Conservation (phyloP, 768 basidiomycete genomes). For the Suillus subaureus region DNA sequence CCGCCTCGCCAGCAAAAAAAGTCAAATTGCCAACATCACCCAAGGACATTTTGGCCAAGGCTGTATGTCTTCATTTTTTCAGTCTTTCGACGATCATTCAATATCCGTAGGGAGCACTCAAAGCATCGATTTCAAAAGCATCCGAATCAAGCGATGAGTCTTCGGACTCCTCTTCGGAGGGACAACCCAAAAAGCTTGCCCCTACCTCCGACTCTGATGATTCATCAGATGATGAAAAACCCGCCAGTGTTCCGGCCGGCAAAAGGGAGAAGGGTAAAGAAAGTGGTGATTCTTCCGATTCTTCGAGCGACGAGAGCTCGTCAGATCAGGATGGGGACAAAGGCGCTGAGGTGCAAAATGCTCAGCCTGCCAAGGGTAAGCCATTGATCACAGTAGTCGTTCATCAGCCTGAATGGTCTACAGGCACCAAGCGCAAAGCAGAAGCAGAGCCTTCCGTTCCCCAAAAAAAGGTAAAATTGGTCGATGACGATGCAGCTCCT, state of each 20-base stretch:
- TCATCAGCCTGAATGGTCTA: conserved; percentile 10
- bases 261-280: conserved; percentile 6
- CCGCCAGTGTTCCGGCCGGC: conserved; percentile 1
- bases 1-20: conserved; percentile 27
- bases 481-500: conserved; percentile 46
- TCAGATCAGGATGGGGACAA: conserved; percentile 29
- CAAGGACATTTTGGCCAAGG: conserved; percentile 47
- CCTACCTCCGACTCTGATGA: conserved; percentile 17
- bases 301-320: conserved; percentile 34
- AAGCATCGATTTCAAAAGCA: conserved; percentile 21
- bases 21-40: conserved; percentile 37
- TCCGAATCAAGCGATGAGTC: conserved; percentile 29
- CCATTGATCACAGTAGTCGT: conserved; percentile 10
- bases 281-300: conserved; percentile 6
- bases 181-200: conserved; percentile 26
- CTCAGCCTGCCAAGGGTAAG: conserved; percentile 43
- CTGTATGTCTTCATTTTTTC: conserved; percentile 20
- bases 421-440: conserved; percentile 78
- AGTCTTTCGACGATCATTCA: neutral
- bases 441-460: conserved; percentile 58
- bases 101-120: conserved; percentile 23
- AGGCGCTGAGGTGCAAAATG: conserved; percentile 64
- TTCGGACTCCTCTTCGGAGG: conserved; percentile 35
- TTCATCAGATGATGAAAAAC: conserved; percentile 19
- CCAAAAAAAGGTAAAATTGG: conserved; percentile 83